These are phyloP conservation scores for Ciborinia camelliae DNA, from an alignment of 2,329 filamentous ascomycete genomes.

Conservation along the genomic window DNA sequence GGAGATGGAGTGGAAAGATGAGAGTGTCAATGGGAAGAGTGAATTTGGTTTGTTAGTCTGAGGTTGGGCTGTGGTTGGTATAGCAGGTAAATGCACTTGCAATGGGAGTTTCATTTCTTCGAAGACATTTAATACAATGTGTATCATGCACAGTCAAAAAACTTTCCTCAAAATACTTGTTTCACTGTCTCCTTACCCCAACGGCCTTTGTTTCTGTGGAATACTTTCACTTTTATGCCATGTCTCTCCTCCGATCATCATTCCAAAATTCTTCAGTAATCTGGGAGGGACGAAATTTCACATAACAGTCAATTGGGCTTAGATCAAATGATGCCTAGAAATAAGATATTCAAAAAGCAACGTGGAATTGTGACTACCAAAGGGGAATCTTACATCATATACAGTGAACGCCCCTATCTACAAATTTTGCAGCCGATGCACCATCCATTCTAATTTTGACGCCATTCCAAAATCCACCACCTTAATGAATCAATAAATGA, in stretches of 20 bases:
- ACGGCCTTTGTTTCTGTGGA: background rate
- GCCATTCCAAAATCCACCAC: background rate
- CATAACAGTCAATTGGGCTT: too few species aligned
- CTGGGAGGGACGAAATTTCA: background rate
- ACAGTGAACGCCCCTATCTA: background rate
- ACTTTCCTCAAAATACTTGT: too few species aligned
- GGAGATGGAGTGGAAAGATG: too few species aligned
- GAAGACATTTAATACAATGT: background rate
- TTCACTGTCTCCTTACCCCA: too few species aligned
- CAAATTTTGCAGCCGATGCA: conserved; percentile 5
- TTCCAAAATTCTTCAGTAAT: background rate
- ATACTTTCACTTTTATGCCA: background rate
- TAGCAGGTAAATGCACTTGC: background rate
- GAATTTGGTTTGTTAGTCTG: background rate
- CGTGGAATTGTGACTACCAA: background rate
- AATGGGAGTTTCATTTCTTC: background rate
- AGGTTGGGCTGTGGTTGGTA: background rate
- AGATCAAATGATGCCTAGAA: background rate
- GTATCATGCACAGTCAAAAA: too few species aligned
- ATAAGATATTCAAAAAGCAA: background rate
- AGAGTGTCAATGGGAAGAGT: background rate
- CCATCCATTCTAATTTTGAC: conserved; percentile 6
- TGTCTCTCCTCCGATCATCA: background rate
- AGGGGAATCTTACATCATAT: conserved; percentile 12
- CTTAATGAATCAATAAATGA: background rate